Evolutionary conservation across 805 yeast species (phyloP), one percentile per base, ranked within the genome.

Genomic region (Crinitomyces ghanaensis): DNA sequence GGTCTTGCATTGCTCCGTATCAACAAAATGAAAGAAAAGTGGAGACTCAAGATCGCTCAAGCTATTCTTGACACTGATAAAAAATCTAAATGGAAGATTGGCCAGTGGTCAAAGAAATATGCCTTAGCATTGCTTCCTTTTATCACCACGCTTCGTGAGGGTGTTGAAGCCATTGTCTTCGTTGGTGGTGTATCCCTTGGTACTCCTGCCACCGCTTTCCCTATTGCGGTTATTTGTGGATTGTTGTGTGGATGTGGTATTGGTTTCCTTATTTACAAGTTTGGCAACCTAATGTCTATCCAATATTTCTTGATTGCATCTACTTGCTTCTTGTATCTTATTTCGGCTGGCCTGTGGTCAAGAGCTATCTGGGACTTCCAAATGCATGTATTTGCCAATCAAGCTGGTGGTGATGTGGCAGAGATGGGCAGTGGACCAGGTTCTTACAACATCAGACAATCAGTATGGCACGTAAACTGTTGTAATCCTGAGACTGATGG

Each of bases 381-480:
- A 62, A 68, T 63, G 52, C 66, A 84, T 58, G 54, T 51, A 16
- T 88, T 69, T 66, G 68, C 71, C 57, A 46, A 63, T 39, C 51
- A 64, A 34, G 74, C 93, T 22, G 97, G 97, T 55, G 95, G 95
- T 63, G 96, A 88, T 63, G 95, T 93, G 17, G 70, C 95, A 24
- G 97, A 88, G 60, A 63, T 67, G 48, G 97, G 97, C 49, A 68
- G 77, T 35, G 98, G 98, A 46, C 88, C 94, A 27, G 98, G 98
- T 54, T 78, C 96, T 17, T 88, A 88, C 61, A 77, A 88, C 59
- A 72, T 88, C 50, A 50, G 65, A 32, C 70, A 69, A 50, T 61
- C 80, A 9, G 95, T 88, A 18, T 88, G 95, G 86, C 98, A 88
- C 62, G 93, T 88, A 41, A 85, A 88, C 69, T 88, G 96, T 64